A percentile compares a stretch with the other conserved stretches of the same genome.
phyloP scores from a whole-genome alignment of 2,329 filamentous ascomycete genomes.

The Verticillium albo-atrum region DNA sequence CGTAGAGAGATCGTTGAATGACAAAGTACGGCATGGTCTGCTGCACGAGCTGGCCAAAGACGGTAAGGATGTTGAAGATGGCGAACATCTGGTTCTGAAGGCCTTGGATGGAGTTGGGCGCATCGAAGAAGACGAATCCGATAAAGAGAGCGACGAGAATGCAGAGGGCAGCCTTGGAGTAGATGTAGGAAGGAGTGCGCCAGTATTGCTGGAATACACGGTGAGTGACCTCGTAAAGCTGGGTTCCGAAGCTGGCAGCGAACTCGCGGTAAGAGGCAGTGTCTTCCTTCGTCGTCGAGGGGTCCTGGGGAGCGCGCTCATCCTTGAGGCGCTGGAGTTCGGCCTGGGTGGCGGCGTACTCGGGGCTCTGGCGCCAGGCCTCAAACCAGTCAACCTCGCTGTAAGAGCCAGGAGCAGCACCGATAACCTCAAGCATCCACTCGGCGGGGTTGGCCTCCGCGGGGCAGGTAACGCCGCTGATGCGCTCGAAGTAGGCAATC shows the following conservation, averaged over 20 bases:
- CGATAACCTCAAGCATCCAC: slow-evolving; percentile 66
- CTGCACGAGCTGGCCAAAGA: slow-evolving; percentile 76
- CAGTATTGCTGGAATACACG: slow-evolving; percentile 91
- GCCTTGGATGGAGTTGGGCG: slow-evolving; percentile 68
- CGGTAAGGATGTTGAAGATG: slow-evolving; percentile 77
- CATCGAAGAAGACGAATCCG: slow-evolving; percentile 74
- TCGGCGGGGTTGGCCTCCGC: slow-evolving; percentile 73
- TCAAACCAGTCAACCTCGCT: slow-evolving; percentile 63
- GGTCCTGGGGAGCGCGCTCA: slow-evolving; percentile 30
- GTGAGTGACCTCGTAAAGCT: slow-evolving; percentile 62
- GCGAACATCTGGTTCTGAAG: slow-evolving; percentile 84
- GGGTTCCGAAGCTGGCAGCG: slow-evolving; percentile 66
- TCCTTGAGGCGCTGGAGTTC: slow-evolving; percentile 55
- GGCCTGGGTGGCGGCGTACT: slow-evolving; percentile 49
- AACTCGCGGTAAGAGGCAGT: slow-evolving; percentile 65
- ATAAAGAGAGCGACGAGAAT: slow-evolving; percentile 67
- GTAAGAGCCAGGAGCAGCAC: slow-evolving; percentile 59
- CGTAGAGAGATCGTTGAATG: slow-evolving; percentile 75
- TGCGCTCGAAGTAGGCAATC: slow-evolving; percentile 71
- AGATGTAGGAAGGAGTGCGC: slow-evolving; percentile 86
- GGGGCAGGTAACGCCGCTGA: slow-evolving; percentile 63
- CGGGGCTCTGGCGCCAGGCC: slow-evolving; percentile 55
- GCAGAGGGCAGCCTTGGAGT: slow-evolving; percentile 71
- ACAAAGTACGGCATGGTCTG: slow-evolving; percentile 87
- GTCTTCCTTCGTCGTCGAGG: slow-evolving; percentile 25